Base-by-base conservation (phyloP, 2,329 filamentous ascomycete genomes). In the Alternaria hordeiaustralica region DNA sequence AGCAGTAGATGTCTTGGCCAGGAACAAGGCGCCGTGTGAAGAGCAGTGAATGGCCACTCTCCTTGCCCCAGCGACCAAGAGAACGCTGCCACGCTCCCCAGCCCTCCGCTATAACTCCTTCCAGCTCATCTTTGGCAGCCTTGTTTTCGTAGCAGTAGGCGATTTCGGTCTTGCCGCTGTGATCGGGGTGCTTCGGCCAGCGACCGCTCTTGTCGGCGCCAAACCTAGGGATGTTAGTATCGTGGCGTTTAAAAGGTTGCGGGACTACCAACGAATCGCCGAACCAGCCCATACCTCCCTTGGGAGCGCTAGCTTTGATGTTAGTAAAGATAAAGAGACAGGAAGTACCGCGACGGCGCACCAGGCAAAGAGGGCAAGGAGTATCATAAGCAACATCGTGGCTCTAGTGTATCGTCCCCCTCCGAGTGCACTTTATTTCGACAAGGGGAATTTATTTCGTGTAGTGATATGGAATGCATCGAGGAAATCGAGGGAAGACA, bases 141-240 rank as follows among this genome's bases (percentile, higher is more conserved):
- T 58, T 18, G 55, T 58, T 36, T 33, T 33, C 18, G 26, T 47
- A 58, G 43, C 55, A 58, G 44, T 58, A 58, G 3, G 43, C 23
- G 12, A 58, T 36, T 9, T 30, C 43, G 6, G 18, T 33, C 25
- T 47, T 47, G 26, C 55, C 55, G 6, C 21, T 18, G 55, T 30
- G 18, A 8, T 41, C 47, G 8, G 45, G 45, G 23, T 49, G 15
- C 18, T 36, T 58, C 4, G 55, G 55, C 55, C 44, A 49, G 25
- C 45, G 55, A 36, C 55, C 55, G 18, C 43, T 47, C 43, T 58
- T 49, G 18, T 58, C 44, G 13, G 28, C 46, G n/a, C 55, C 55
- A 6, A 58, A 58, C 44, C 55, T 58, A 7, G 20, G 23, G 45
- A 3, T 49, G 5, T 49, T 28, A 26, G 3, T 18, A n/a, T 41